Base-by-base conservation (phyloP, 78 protist species). In the Polysphondylium violaceum region DNA sequence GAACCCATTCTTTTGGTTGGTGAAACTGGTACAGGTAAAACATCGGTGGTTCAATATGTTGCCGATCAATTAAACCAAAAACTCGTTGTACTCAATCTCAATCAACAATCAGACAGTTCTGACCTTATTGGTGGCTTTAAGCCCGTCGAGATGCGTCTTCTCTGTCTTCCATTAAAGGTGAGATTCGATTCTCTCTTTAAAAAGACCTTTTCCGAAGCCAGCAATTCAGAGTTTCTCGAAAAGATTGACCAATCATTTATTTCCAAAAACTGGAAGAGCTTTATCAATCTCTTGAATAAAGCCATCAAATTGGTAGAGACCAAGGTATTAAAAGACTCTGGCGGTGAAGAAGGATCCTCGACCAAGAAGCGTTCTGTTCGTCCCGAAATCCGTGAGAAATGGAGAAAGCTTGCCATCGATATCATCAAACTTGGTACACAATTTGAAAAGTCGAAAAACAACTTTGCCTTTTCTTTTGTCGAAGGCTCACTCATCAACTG, bases 11-110 rank as follows among this genome's bases (percentile, higher is more conserved):
- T 97, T 38, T 93, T 98, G 31, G 94, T 94, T 35, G 99, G 99
- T 33, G 99, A 98, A 67, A 98, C 99, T 35, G 99, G 99, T 35
- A 88, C 94, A 0, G 99, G 99, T 58, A 99, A 99, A 94, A 98
- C 99, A 8, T 43, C 98, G 5, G 71, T 89, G 0, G 97, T 99
- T 27, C 99, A 98, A 86, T 68, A 96, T n/a, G 94, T 99, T 35
- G 99, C 99, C 14, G 51, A 36, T 25, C 43, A 16, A 38, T 40
- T 94, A 3, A 95, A 97, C 33, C 61, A 60, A 63, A 79, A 36
- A 55, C 90, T 98, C 41, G 78, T 93, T 14, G 99, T 97, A 9
- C 43, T 95, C 81, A 99, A 99, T 95, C 90, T 98, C 71, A 93
- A 76, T 68, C 98, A 97, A 88, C 99, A 99, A 95, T 89, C 96